Conservation (phyloP, 2,329 filamentous ascomycete species). For the Pseudogymnoascus sp. region DNA sequence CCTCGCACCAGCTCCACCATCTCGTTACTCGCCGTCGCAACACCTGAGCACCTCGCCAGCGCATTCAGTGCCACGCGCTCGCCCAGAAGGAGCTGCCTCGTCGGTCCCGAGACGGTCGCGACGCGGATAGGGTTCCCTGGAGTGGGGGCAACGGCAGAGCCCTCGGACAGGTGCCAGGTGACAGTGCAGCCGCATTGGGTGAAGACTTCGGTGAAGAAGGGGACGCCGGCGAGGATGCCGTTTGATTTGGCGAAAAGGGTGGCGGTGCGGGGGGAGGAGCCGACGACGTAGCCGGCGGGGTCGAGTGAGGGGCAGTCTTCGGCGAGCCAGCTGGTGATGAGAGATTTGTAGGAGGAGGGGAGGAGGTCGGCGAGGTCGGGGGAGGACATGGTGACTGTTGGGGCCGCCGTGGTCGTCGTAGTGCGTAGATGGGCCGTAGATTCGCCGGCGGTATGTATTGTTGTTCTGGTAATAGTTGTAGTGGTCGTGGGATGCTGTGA, state of each 20-base stretch:
- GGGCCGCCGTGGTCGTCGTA: background rate
- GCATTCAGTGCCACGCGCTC: slow-evolving; percentile 90
- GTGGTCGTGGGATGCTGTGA: background rate
- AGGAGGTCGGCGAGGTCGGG: slow-evolving; percentile 62
- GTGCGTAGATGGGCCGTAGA: background rate
- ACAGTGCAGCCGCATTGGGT: slow-evolving; percentile 83
- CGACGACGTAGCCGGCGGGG: slow-evolving; percentile 95
- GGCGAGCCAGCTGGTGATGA: slow-evolving; percentile 77
- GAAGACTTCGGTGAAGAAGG: slow-evolving; percentile 95
- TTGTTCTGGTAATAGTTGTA: background rate
- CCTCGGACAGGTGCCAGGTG: slow-evolving; percentile 78
- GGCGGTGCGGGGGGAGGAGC: slow-evolving; percentile 55
- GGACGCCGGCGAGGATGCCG: slow-evolving; percentile 82
- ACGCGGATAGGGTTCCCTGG: slow-evolving; percentile 47
- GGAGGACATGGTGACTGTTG: background rate
- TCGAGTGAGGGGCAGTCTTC: slow-evolving; percentile 97
- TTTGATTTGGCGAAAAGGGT: slow-evolving; percentile 63
- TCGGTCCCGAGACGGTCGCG: slow-evolving; percentile 80
- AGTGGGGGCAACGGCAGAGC: slow-evolving; percentile 56
- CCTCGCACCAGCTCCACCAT: slow-evolving; percentile 50
- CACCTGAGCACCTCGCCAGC: slow-evolving; percentile 81
- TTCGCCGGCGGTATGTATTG: background rate
- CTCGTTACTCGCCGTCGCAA: slow-evolving; percentile 62
- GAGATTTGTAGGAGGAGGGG: slow-evolving; percentile 74
- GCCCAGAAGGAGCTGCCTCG: slow-evolving; percentile 69